Evolutionary conservation across 2,329 filamentous ascomycete species (phyloP).

Genomic region (Cladosporium cucumerinum): DNA sequence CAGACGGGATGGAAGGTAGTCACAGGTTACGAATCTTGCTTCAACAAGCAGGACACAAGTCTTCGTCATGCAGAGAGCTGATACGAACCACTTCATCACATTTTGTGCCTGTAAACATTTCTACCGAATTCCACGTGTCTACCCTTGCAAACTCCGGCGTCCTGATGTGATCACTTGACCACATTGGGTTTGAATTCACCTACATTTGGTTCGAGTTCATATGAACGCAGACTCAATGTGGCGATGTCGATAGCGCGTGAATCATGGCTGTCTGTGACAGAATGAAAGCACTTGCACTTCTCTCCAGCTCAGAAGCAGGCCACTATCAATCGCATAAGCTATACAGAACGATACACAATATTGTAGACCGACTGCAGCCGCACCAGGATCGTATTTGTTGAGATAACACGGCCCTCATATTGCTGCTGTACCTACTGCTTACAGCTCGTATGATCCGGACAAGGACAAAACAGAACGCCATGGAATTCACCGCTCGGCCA

Average conservation of each 20-base stretch:
- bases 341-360: not conserved
- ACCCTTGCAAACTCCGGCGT: not conserved
- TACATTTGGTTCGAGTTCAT: not conserved
- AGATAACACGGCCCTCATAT: not conserved
- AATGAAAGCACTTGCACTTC: not conserved
- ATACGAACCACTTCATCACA: not conserved
- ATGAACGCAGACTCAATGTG: not conserved
- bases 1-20: not conserved
- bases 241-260: not conserved
- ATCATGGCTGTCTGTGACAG: not conserved
- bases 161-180: not conserved
- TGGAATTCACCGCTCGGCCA: conserved; percentile 3
- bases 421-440: conserved; percentile 10
- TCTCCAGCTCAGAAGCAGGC: not conserved
- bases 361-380: not conserved
- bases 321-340: not conserved
- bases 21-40: not conserved
- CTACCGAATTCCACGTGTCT: not conserved
- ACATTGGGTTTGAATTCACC: not conserved
- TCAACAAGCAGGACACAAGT: not conserved
- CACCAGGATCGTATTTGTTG: not conserved
- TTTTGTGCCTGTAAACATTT: not conserved
- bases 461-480: not conserved
- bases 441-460: not conserved
- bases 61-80: not conserved